Base-by-base conservation (phyloP, 441 rosid species). In the Gossypium aridum region DNA sequence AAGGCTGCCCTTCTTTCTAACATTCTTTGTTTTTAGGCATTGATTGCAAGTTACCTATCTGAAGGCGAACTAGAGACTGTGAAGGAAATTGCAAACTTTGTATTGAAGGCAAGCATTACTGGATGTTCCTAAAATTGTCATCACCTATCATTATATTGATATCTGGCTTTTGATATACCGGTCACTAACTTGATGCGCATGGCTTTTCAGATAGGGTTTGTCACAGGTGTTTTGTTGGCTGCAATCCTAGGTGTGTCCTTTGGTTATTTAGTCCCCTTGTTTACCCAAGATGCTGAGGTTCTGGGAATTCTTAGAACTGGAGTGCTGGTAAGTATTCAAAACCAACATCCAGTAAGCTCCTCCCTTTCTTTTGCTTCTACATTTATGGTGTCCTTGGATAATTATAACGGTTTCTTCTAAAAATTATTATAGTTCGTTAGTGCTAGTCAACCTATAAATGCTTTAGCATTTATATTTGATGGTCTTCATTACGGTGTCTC, bases 401-500 rank as follows among this genome's bases (percentile, higher is more conserved):
- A 31, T 2, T 72, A 39, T 53, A 8, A 4, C 56, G 2, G 25
- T 10, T 16, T 72, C 28, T 45, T 72, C 51, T 78, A 23, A 70
- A 37, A 74, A 67, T 37, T 74, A 10, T 70, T 57, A 34, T 89
- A 95, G 99, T 93, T 93, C 54, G 98, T 92, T 19, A 86, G 97
- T 56, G 97, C 91, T 25, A 92, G 93, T 76, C 99, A 96, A 82
- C 99, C 99, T 47, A 64, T 96, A 56, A 96, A 91, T 77, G 97
- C 98, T 37, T 79, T 93, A 51, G 99, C 99, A 28, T 96, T 88
- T 82, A 88, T 93, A 57, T 93, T 92, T 80, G 99, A 93, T 75
- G 99, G 99, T 72, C 95, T 96, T 51, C 97, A 91, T 76, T 96
- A 85, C 76, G 99, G 99, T 22, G 92, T 92, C 83, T 96, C 97